A percentile compares a stretch with the other conserved stretches of the same genome.
phyloP scores from a whole-genome alignment of 805 yeast species.

The Teunomyces lycoperdinae region DNA sequence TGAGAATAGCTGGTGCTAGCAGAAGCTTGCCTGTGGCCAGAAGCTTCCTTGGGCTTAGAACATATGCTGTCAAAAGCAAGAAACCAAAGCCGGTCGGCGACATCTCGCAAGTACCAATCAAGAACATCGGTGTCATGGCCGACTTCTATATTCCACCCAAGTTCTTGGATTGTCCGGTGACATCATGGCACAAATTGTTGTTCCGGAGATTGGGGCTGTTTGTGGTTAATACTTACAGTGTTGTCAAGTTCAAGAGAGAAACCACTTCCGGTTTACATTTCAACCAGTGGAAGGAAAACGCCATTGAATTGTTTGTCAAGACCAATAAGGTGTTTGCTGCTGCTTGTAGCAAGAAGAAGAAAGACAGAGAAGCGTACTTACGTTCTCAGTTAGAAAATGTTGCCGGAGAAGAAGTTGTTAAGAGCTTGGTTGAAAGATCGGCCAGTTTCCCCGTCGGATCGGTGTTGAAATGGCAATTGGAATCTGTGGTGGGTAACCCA shows the following conservation, averaged over 20 bases:
- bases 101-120: slow-evolving; percentile 37
- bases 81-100: slow-evolving; percentile 19
- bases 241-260: slow-evolving; percentile 45
- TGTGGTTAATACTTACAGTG: slow-evolving; percentile 61
- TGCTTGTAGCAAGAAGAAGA: slow-evolving; percentile 31
- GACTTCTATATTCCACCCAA: slow-evolving; percentile 44
- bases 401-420: slow-evolving; percentile 32
- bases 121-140: slow-evolving; percentile 39
- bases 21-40: neutral
- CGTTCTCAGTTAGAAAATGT: slow-evolving; percentile 33
- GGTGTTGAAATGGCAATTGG: slow-evolving; percentile 72
- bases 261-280: slow-evolving; percentile 47
- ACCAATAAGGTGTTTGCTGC: slow-evolving; percentile 81
- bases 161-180: slow-evolving; percentile 18
- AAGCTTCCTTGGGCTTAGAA: neutral
- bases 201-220: slow-evolving; percentile 63
- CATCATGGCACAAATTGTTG: slow-evolving; percentile 44
- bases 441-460: slow-evolving; percentile 51
- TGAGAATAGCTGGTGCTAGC: neutral
- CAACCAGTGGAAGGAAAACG: slow-evolving; percentile 84
- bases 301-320: slow-evolving; percentile 70
- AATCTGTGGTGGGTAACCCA: slow-evolving; percentile 68
- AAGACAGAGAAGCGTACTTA: slow-evolving; percentile 43
- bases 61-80: slow-evolving; percentile 4
- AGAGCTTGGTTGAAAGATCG: slow-evolving; percentile 31